phyloP scores from a whole-genome alignment of 2,329 filamentous ascomycete genomes.

The Beauveria medogensis region DNA sequence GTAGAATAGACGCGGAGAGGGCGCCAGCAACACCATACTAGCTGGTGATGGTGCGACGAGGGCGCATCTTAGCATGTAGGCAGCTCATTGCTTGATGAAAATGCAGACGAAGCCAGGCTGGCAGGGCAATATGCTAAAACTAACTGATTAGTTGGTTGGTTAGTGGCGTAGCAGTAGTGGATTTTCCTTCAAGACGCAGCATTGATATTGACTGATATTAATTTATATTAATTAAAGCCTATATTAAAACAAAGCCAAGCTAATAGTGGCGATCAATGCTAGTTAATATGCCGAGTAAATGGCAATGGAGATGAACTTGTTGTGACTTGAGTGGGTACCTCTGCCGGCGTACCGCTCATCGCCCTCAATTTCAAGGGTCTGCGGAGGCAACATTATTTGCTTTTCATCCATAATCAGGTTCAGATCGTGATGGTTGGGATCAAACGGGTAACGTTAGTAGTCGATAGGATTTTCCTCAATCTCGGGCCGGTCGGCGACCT shows the following conservation, averaged over 20 bases:
- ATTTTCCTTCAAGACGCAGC: no score
- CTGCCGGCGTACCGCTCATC: no score
- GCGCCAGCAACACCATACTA: not conserved
- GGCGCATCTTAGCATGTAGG: no score
- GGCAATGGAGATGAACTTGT: no score
- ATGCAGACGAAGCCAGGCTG: not conserved
- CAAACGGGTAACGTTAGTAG: conserved; percentile 24
- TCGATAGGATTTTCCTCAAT: conserved; percentile 24
- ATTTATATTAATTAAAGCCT: no score
- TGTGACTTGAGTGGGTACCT: no score
- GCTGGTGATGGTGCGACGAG: not conserved
- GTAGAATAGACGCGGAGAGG: no score
- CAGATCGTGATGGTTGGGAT: conserved; percentile 27
- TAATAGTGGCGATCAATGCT: no score
- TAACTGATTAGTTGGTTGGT: not conserved
- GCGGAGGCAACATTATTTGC: conserved; percentile 24
- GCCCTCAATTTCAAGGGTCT: conserved; percentile 13
- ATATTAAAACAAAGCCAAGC: no score
- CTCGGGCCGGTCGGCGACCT: conserved; percentile 27
- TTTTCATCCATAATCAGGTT: conserved; percentile 30
- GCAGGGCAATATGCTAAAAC: not conserved
- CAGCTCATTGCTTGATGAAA: not conserved
- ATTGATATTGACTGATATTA: no score
- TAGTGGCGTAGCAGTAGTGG: no score
- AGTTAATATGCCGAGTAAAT: no score